Base-by-base conservation (phyloP, 768 basidiomycete species). In the Leccinum arenicola region DNA sequence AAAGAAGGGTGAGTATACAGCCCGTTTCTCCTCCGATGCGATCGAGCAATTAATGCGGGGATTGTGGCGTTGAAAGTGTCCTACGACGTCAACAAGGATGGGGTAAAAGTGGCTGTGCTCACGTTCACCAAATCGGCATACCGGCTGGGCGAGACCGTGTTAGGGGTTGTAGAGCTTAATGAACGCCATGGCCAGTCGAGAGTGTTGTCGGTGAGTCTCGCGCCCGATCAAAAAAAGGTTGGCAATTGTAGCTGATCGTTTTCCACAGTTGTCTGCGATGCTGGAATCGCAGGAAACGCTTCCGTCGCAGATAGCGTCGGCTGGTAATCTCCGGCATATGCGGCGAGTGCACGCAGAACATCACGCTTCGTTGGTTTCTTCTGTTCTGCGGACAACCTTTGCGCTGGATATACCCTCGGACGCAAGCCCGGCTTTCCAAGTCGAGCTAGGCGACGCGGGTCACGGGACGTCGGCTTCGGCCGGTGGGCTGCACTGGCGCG, bases 1-100 rank as follows among this genome's bases (percentile, higher is more conserved):
- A 2, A 91, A 88, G 74, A 97, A 96, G 78, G 84, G 95, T 93
- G 57, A 52, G 84, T 70, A 6, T 12, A 12, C 11, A 17, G 17
- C 12, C 31, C 7, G 47, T 57, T 27, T 29, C 11, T 2, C 4
- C 17, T 36, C 14, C 12, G 49, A 3, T 35, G 9, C 0, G 47
- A 33, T 14, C 5, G 33, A 21, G 9, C 4, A 33, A 25, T 35
- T 36, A 23, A 56, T 11, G 25, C 15, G 4, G 54, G 6, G 2
- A 3, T 33, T 21, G 21, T n/a, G 40, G 25, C 27, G 49, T 9
- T 25, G 49, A 11, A 45, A 96, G 94, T 88, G 40, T 95, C 94
- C 1, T 98, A 93, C 73, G 95, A 98, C 75, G 94, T 98, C 56
- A 91, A 87, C 69, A 97, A 98, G 77, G 93, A 96, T 36, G 93